A percentile compares a stretch with the other conserved stretches of the same genome.
These are phyloP conservation scores for Fusarium burgessii DNA, from an alignment of 2,329 filamentous ascomycete species.

Conservation along the genomic window DNA sequence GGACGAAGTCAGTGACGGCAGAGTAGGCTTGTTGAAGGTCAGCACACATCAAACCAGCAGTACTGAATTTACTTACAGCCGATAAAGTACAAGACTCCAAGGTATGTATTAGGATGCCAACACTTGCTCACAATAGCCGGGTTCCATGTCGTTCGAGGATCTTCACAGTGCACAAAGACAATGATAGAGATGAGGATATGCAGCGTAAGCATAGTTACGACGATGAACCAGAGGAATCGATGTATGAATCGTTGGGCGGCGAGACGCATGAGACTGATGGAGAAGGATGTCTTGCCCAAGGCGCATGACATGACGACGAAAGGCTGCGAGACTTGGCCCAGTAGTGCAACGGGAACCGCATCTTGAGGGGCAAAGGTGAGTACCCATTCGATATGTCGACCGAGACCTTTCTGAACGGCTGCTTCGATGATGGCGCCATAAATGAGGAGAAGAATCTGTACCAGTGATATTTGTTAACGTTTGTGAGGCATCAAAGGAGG, in stretches of 20 bases:
- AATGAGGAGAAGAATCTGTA: conserved; percentile 21
- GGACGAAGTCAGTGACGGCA: conserved; percentile 32
- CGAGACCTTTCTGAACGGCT: conserved; percentile 23
- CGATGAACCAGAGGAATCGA: conserved; percentile 28
- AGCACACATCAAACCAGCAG: accelerated
- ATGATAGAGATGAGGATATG: conserved; percentile 28
- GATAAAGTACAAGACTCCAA: conserved; percentile 33
- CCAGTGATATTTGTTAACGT: background rate
- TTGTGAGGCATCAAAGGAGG: accelerated
- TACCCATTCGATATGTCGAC: conserved; percentile 30
- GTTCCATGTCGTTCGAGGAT: conserved; percentile 32
- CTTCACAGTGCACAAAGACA: conserved; percentile 28
- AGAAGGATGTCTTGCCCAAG: conserved; percentile 33
- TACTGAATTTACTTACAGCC: background rate
- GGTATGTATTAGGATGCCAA: conserved; percentile 28
- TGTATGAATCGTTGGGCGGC: conserved; percentile 26
- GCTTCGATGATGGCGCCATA: conserved; percentile 33
- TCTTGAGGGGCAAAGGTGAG: conserved; percentile 9
- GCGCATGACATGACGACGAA: conserved; percentile 35
- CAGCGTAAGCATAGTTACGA: conserved; percentile 21
- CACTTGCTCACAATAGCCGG: conserved; percentile 31
- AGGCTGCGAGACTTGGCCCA: conserved; percentile 29
- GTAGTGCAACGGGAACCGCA: conserved; percentile 18
- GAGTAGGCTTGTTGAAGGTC: conserved; percentile 13
- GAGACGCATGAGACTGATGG: conserved; percentile 33